These are phyloP conservation scores for Podaxis mareebaensis DNA, from an alignment of 768 basidiomycete species.

Conservation along the genomic window DNA sequence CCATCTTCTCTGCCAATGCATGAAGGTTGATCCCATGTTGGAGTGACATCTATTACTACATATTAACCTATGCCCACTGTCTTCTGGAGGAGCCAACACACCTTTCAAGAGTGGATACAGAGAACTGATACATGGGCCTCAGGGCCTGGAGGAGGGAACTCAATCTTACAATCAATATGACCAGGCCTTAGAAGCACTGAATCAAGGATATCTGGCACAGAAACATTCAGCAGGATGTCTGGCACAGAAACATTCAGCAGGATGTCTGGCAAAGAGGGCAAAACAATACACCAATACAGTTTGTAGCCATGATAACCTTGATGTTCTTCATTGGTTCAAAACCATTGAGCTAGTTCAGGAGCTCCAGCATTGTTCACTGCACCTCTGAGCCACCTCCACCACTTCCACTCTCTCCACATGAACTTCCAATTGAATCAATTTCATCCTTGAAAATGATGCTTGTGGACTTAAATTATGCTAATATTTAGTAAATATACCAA, in stretches of 20 bases:
- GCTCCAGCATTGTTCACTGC: constrained; percentile 87
- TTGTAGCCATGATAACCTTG: constrained; percentile 95
- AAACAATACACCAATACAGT: constrained; percentile 74
- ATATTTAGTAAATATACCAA: too few relatives aligned
- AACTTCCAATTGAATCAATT: constrained; percentile 93
- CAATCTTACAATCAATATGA: constrained; percentile 95
- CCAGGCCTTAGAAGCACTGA: constrained; percentile 93
- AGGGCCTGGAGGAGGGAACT: constrained; percentile 97
- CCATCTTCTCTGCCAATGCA: too few relatives aligned
- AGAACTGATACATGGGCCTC: constrained; percentile 97
- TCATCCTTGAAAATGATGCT: constrained; percentile 84
- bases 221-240: not conserved
- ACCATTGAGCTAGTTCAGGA: constrained; percentile 87
- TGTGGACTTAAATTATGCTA: too few relatives aligned
- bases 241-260: not conserved
- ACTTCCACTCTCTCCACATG: constrained; percentile 24
- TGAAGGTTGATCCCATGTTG: too few relatives aligned
- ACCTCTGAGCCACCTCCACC: constrained; percentile 31
- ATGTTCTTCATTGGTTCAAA: constrained; percentile 98
- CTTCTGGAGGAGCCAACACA: constrained; percentile 23
- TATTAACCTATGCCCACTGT: too few relatives aligned
- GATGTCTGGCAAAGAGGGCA: too few relatives aligned
- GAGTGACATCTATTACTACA: too few relatives aligned
- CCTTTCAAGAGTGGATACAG: constrained; percentile 95
- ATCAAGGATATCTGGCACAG: constrained; percentile 80